Evolutionary conservation across 225 moss, liverwort and hornwort genomes (phyloP).

Genomic region (Marchantia polymorpha): DNA sequence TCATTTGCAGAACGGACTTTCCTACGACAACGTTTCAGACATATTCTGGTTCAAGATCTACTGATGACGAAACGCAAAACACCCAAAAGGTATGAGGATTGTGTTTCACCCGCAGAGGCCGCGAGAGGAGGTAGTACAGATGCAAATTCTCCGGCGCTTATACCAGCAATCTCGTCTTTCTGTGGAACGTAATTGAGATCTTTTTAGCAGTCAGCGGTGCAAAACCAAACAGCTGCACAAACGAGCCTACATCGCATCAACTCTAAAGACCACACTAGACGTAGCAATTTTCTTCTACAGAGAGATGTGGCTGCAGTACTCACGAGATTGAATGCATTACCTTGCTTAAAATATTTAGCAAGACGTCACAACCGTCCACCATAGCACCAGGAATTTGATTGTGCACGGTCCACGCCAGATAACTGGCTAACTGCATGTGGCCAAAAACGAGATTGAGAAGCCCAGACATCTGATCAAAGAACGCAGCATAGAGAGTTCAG

Average conservation of each 20-base stretch:
- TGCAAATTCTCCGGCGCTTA: constrained; percentile 55
- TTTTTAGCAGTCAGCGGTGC: neutral
- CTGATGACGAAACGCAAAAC: neutral
- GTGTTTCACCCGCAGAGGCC: constrained; percentile 57
- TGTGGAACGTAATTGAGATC: constrained; percentile 23
- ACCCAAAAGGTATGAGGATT: neutral
- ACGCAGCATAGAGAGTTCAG: no score
- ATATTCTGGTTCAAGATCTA: neutral
- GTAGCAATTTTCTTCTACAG: no score
- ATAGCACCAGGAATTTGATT: constrained; percentile 43
- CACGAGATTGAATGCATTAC: constrained; percentile 2
- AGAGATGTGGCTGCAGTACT: no score
- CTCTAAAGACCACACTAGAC: neutral
- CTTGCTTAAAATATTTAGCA: constrained; percentile 71
- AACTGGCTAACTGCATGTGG: constrained; percentile 58
- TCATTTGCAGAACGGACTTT: no score
- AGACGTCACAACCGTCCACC: constrained; percentile 79
- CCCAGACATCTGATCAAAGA: neutral
- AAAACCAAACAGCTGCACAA: neutral
- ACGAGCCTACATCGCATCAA: neutral
- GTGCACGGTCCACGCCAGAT: constrained; percentile 48
- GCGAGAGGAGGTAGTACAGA: constrained; percentile 63
- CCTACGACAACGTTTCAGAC: no score
- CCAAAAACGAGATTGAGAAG: neutral
- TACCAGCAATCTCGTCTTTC: constrained; percentile 50